Percentiles rank a stretch among this genome's conserved stretches.
These are phyloP conservation scores for Calocybe gangraenosa DNA, from an alignment of 768 basidiomycete species.

Conservation along the genomic window DNA sequence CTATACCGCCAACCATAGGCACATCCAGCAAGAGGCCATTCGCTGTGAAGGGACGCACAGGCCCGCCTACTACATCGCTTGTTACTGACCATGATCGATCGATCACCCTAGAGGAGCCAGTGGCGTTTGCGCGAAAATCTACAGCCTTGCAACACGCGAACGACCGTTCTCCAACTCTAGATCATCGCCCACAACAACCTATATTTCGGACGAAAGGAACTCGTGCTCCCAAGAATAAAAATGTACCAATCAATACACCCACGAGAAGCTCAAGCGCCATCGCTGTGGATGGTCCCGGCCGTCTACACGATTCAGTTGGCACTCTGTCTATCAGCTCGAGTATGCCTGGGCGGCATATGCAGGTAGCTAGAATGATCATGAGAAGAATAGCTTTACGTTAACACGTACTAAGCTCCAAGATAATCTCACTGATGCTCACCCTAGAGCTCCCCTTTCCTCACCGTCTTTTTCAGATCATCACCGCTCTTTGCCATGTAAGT, in stretches of 20 bases:
- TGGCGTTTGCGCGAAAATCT: conserved; percentile 11
- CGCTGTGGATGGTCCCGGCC: not conserved
- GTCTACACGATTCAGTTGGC: not conserved
- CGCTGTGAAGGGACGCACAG: no score
- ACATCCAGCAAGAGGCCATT: no score
- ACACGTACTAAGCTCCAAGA: not conserved
- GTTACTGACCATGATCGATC: conserved; percentile 5
- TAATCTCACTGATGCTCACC: not conserved
- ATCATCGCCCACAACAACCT: not conserved
- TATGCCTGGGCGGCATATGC: not conserved
- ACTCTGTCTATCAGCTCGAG: not conserved
- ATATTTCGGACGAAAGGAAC: conserved; percentile 1
- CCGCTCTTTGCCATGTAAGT: conserved; percentile 11
- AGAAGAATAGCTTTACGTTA: not conserved
- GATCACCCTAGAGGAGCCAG: conserved; percentile 6
- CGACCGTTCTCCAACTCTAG: not conserved
- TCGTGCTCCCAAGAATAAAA: not conserved
- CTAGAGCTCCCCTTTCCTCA: not conserved
- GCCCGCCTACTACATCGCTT: no score
- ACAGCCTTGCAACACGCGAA: not conserved
- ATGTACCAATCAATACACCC: conserved; percentile 3
- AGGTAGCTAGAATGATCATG: not conserved
- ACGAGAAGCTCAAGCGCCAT: conserved; percentile 1
- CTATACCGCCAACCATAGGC: no score
- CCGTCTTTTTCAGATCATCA: conserved; percentile 2